Evolutionary conservation across 495 filamentous ascomycete genomes (phyloP), one percentile per base, ranked within the genome.

Genomic region (Corynascus novoguineensis): DNA sequence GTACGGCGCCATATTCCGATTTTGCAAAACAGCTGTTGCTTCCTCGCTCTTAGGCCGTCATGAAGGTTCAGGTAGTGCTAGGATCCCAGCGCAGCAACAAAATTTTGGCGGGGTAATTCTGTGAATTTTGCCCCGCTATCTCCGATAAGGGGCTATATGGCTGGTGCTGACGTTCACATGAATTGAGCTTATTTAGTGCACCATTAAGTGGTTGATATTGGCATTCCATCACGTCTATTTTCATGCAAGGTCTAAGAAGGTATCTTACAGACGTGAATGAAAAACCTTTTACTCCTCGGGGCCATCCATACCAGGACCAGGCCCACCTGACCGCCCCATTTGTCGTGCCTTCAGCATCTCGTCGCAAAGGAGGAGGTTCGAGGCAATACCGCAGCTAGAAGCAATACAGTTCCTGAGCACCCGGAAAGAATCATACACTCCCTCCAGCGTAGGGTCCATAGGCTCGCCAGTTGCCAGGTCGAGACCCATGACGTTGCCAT

Each of bases 321-420:
- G 79, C 6, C 73, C 75, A 12, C 67, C 72, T 61, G 72, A 65
- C 48, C 79, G 68, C 0, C 78, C 86, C 92, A 97, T 97, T 75
- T 97, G 95, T 68, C 93, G 80, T 50, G 93, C 93, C 79, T 99
- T 99, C 55, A 99, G 76, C 72, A 99, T 78, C 78, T 99, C 93
- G 64, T 99, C 93, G 61, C 95, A 97, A 21, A 99, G 81, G 59
- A 99, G 78, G 22, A 99, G 81, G 74, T 99, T 99, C 14, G 86
- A 88, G 17, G 93, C 92, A 65, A 99, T 99, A 38, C 93, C 90
- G 10, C 90, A 86, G 71, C 92, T 93, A 29, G 90, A 96, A 15
- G 93, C 90, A 62, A 97, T 84, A 66, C 85, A 89, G 73, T 97
- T 97, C 55, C 93, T 81, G 60, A 99, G 70, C 8, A 99, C 93